Conservation (phyloP, 352 stramenopile species). For the Globisporangium heterothallicum region DNA sequence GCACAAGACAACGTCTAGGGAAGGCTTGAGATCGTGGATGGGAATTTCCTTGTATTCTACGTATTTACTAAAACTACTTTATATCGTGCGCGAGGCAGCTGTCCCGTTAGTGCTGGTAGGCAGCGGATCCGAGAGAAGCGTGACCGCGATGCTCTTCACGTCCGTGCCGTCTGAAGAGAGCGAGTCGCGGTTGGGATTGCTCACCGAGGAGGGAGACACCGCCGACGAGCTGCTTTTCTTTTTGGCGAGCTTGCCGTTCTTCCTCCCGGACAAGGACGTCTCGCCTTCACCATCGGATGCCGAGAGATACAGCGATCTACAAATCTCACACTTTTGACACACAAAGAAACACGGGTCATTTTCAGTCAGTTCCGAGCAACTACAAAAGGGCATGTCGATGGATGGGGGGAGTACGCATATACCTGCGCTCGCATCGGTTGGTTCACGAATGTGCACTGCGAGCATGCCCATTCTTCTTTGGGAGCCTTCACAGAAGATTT, state of each 20-base stretch:
- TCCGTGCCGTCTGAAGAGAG: neutral
- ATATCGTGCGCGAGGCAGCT: neutral
- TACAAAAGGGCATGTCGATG: too few species aligned
- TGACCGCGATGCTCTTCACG: neutral
- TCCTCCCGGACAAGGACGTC: neutral
- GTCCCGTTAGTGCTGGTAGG: neutral
- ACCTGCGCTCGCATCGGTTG: conserved; percentile 48
- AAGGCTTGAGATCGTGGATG: too few species aligned
- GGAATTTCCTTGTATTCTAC: too few species aligned
- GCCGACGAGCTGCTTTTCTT: neutral
- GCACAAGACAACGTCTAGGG: neutral
- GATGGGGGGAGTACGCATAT: too few species aligned
- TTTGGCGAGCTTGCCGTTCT: neutral
- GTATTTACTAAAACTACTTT: too few species aligned
- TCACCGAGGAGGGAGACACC: neutral
- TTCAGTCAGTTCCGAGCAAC: too few species aligned
- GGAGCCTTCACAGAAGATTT: conserved; percentile 33
- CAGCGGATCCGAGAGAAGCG: neutral
- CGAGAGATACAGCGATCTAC: conserved; percentile 35
- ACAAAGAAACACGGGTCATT: too few species aligned
- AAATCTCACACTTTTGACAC: conserved; percentile 51
- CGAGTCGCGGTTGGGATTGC: neutral
- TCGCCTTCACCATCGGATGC: neutral
- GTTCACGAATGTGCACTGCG: conserved; percentile 69
- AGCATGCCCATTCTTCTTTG: conserved; percentile 49